phyloP scores from a whole-genome alignment of 176 grass and related monocot species.

The Leersia perrieri region DNA sequence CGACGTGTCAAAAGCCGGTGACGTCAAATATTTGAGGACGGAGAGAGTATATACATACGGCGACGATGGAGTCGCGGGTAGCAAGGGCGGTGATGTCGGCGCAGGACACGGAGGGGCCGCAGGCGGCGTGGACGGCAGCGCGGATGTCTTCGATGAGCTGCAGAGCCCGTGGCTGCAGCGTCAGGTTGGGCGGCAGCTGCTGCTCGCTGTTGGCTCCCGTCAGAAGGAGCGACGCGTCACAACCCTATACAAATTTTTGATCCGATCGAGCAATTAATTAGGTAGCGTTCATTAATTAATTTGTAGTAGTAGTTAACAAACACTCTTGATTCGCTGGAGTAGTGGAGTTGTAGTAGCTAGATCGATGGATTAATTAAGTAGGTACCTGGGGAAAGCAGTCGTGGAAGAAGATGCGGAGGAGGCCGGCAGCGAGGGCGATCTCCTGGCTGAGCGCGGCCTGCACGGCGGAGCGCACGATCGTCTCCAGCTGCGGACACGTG shows the following conservation, averaged over 20 bases:
- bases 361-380: too few relatives aligned
- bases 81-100: slow-evolving; percentile 41
- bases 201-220: slow-evolving; percentile 10
- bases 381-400: slow-evolving; percentile 42
- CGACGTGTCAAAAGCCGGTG: too few relatives aligned
- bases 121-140: slow-evolving; percentile 15
- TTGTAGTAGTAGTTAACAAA: too few relatives aligned
- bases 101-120: slow-evolving; percentile 39
- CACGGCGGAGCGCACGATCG: slow-evolving; percentile 19
- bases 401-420: slow-evolving; percentile 51
- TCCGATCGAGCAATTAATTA: neutral
- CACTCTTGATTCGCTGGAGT: too few relatives aligned
- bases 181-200: slow-evolving; percentile 11
- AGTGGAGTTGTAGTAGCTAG: too few relatives aligned
- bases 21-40: too few relatives aligned
- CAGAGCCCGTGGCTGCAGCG: slow-evolving; percentile 30
- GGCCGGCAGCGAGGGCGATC: slow-evolving; percentile 33
- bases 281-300: neutral
- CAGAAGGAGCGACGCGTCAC: slow-evolving; percentile 54
- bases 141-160: slow-evolving; percentile 48
- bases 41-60: neutral
- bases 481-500: slow-evolving; percentile 15
- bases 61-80: slow-evolving; percentile 24
- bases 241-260: slow-evolving; percentile 44
- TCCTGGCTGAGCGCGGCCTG: slow-evolving; percentile 2